Conservation (phyloP, 495 filamentous ascomycete species). For the Xylaria venustula region DNA sequence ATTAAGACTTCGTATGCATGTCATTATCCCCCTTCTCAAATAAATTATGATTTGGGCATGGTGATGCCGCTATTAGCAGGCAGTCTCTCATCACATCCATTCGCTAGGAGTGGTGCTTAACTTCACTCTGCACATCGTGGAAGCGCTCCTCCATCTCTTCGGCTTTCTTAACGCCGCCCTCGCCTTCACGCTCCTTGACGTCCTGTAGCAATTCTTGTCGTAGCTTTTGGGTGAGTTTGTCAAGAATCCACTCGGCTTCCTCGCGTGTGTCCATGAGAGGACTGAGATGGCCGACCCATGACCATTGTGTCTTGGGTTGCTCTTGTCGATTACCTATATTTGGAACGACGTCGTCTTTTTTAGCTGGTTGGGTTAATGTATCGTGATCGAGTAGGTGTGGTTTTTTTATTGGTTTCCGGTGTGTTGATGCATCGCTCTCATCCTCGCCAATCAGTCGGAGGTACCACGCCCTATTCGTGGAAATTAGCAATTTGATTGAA, state of each 20-base stretch:
- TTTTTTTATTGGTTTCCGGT: conserved; percentile 29
- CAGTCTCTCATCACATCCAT: too few relatives aligned
- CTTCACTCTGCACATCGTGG: conserved; percentile 12
- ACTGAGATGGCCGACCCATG: conserved; percentile 71
- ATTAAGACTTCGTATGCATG: too few relatives aligned
- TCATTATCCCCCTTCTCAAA: too few relatives aligned
- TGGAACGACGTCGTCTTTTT: conserved; percentile 1
- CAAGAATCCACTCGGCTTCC: conserved; percentile 81
- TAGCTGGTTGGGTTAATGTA: background rate
- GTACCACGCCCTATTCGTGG: conserved; percentile 57
- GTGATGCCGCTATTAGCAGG: too few relatives aligned
- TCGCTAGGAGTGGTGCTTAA: too few relatives aligned
- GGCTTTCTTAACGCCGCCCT: conserved; percentile 3
- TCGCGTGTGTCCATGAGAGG: conserved; percentile 71
- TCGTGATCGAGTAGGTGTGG: conserved; percentile 1
- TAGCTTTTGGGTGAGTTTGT: conserved; percentile 56
- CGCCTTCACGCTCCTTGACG: conserved; percentile 7
- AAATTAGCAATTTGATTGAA: background rate
- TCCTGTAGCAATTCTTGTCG: conserved; percentile 49
- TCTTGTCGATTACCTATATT: conserved; percentile 10
- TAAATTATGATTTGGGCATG: too few relatives aligned
- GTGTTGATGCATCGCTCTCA: conserved; percentile 47
- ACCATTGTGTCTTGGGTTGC: conserved; percentile 50
- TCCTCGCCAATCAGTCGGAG: conserved; percentile 74
- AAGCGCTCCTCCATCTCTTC: conserved; percentile 15